A percentile compares a stretch with the other conserved stretches of the same genome.
Evolutionary conservation across 192 early-diverging fungal species (phyloP).

Genomic region (Diversispora eburnea): DNA sequence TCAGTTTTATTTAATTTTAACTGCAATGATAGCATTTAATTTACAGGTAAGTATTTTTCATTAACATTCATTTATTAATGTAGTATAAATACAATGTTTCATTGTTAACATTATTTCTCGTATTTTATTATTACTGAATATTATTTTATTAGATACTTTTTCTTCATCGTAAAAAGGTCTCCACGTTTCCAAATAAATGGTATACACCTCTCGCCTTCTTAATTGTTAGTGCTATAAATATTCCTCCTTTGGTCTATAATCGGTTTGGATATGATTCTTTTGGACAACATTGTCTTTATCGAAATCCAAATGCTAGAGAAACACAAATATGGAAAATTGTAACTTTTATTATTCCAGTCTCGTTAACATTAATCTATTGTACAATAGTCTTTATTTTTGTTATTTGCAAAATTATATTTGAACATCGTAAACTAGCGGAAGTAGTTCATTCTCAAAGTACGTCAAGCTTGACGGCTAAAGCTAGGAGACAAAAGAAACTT

Average conservation of each 20-base stretch:
- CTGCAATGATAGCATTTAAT: conserved; percentile 22
- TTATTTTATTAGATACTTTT: conserved; percentile 6
- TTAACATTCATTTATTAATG: background rate
- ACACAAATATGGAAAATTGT: background rate
- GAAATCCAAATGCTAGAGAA: background rate
- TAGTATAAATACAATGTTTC: background rate
- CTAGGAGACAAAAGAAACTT: background rate
- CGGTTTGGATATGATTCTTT: background rate
- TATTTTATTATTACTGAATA: background rate
- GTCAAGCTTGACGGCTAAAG: background rate
- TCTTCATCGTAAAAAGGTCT: conserved; percentile 18
- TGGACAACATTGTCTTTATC: background rate
- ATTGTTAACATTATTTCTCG: background rate
- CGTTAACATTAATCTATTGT: conserved; percentile 9
- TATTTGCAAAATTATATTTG: conserved; percentile 14
- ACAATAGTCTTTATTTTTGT: background rate
- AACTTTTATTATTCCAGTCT: conserved; percentile 11
- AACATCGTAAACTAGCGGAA: conserved; percentile 2
- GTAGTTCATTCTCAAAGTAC: background rate
- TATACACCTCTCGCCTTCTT: conserved; percentile 2
- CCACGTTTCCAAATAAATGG: conserved; percentile 17
- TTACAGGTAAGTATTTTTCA: background rate
- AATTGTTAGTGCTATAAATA: background rate
- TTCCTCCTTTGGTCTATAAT: conserved; percentile 6
- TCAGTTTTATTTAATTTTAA: conserved; percentile 4